phyloP scores from a whole-genome alignment of 345 rosid species.

The Fremontodendron californicum region DNA sequence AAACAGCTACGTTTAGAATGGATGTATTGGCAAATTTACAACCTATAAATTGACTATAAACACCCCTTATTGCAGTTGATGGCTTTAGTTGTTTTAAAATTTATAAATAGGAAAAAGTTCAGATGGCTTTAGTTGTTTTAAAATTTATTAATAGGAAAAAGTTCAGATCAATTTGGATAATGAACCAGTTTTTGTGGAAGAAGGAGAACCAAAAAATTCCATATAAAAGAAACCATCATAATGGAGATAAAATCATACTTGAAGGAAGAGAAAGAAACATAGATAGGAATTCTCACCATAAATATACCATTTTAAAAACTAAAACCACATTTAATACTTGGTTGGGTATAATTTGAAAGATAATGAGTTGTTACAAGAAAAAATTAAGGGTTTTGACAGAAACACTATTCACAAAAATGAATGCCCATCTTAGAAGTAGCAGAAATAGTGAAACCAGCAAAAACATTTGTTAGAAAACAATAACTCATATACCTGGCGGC shows the following conservation, averaged over 20 bases:
- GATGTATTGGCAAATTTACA: neutral
- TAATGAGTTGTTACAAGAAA: neutral
- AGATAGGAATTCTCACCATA: neutral
- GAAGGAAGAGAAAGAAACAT: neutral
- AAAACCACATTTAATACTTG: neutral
- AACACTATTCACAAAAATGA: neutral
- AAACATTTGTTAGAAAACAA: neutral
- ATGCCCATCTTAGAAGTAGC: neutral
- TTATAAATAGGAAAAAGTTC: neutral
- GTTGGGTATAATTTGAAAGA: neutral
- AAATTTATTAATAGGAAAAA: neutral
- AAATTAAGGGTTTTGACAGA: neutral
- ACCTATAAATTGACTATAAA: neutral
- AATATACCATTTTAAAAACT: neutral
- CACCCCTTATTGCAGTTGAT: neutral
- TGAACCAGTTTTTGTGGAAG: neutral
- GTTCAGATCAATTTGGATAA: neutral
- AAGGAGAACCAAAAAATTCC: neutral
- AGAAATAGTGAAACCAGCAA: neutral
- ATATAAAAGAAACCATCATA: neutral
- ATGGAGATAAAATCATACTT: neutral
- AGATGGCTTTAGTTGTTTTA: neutral
- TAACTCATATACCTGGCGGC: constrained; percentile 62
- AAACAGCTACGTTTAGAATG: neutral
- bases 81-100: neutral